Evolutionary conservation across 805 yeast species (phyloP), one percentile per base, ranked within the genome.

Genomic region (Pichia phayaonensis): DNA sequence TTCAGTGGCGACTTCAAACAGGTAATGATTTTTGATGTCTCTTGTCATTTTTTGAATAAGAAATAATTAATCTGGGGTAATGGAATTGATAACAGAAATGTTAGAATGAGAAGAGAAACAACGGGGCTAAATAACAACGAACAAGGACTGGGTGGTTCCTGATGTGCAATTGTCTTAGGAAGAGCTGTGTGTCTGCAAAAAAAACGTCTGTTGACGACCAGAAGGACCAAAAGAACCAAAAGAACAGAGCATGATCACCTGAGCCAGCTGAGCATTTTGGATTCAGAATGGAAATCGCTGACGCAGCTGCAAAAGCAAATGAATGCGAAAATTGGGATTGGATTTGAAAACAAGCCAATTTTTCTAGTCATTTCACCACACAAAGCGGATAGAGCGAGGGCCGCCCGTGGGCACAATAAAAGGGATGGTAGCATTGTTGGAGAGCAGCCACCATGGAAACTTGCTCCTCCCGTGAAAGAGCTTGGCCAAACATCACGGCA

Each of bases 1-100:
- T 67, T 92, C 99, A 2, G 99, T 92, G 54, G 98, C 96, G 43
- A 88, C 85, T 72, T 92, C 99, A 63, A 92, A 90, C 46, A 94
- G 76, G 49, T 90, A 73, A 65, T 89, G 97, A 66, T 87, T 84
- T 61, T 84, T 80, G 54, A 92, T 83, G 73, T 89, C 96, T 70
- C 98, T 80, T 29, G 85, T 72, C 89, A 85, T 84, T 45, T 21
- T 36, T 26, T 34, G 16, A 26, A 15, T 20, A 15, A 12, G 15
- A 29, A 34, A 8, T n/a, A 34, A 34, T 34, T 27, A 42, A 46
- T 40, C 45, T 42, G 45, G 45, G 49, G 45, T 34, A 24, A 23
- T 44, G 11, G 20, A 20, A 34, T 34, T 34, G 38, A 16, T 16
- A 34, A n/a, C 12, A 29, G n/a, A 15, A 8, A 13, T 11, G 11